Percentiles rank a stretch among this genome's conserved stretches.
phyloP scores from a whole-genome alignment of 2,329 filamentous ascomycete genomes.

The Metarhizium robertsii region DNA sequence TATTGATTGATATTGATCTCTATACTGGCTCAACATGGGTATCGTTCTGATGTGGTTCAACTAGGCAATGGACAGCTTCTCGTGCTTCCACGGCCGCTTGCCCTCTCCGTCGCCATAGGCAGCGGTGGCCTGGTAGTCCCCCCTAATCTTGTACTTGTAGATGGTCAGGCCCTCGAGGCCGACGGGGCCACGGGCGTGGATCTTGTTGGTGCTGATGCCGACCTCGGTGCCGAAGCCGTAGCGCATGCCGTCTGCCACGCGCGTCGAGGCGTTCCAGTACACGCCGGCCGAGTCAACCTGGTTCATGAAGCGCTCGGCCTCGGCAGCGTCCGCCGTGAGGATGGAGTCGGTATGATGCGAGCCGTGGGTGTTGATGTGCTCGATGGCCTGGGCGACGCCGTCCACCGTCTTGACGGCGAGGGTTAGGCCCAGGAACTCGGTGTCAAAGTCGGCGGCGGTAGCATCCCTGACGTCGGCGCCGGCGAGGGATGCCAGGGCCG shows the following conservation, averaged over 20 bases:
- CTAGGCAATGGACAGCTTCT: conserved; percentile 28
- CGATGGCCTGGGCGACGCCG: conserved; percentile 60
- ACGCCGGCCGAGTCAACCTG: conserved; percentile 83
- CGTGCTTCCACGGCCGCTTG: conserved; percentile 50
- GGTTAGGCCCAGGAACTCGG: conserved; percentile 79
- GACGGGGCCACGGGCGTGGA: conserved; percentile 87
- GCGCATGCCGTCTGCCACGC: conserved; percentile 92
- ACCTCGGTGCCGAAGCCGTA: conserved; percentile 98
- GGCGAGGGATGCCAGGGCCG: conserved; percentile 44
- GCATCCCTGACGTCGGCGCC: conserved; percentile 52
- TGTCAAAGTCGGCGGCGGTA: conserved; percentile 64
- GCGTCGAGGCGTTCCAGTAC: conserved; percentile 93
- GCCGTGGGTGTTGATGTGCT: conserved; percentile 85
- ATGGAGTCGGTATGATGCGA: conserved; percentile 94
- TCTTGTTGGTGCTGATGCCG: conserved; percentile 97
- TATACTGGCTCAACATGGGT: not conserved
- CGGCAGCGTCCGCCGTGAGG: conserved; percentile 56
- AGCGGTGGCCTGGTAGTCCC: conserved; percentile 70
- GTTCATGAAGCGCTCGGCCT: conserved; percentile 75
- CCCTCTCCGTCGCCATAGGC: conserved; percentile 61
- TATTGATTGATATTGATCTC: not conserved
- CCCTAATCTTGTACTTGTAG: conserved; percentile 90
- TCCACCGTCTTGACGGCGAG: conserved; percentile 76
- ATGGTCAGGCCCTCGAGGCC: conserved; percentile 92
- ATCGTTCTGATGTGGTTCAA: not conserved